Conservation (phyloP, 352 stramenopile species). For the Peronospora farinosa region DNA sequence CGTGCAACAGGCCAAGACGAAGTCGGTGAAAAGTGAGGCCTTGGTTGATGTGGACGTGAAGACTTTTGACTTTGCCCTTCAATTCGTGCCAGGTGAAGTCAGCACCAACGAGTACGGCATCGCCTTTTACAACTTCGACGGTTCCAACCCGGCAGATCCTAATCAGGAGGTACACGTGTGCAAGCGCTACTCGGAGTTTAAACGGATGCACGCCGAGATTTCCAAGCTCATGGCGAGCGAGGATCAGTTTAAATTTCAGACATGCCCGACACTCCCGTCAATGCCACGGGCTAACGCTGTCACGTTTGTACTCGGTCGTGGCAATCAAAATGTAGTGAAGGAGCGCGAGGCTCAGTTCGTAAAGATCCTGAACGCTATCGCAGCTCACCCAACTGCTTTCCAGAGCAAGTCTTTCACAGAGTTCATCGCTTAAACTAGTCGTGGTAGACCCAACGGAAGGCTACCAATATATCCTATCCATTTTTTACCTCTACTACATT, state of each 20-base stretch:
- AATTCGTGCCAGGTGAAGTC: constrained; percentile 42
- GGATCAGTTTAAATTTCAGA: constrained; percentile 48
- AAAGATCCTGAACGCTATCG: constrained; percentile 60
- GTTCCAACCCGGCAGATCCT: constrained; percentile 34
- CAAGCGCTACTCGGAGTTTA: constrained; percentile 79
- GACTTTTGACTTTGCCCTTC: constrained; percentile 14
- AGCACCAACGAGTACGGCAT: constrained; percentile 44
- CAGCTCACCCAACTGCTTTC: constrained; percentile 41
- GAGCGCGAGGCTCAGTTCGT: constrained; percentile 54
- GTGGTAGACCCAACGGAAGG: constrained; percentile 8
- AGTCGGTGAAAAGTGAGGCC: constrained; percentile 2
- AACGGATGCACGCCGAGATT: constrained; percentile 46
- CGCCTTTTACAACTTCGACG: constrained; percentile 60
- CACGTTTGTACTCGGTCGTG: constrained; percentile 41
- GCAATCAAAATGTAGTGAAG: constrained; percentile 46
- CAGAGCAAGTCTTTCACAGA: constrained; percentile 41
- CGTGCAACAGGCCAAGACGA: neutral
- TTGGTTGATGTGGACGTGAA: constrained; percentile 16
- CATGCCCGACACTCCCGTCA: constrained; percentile 51
- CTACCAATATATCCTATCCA: constrained; percentile 5
- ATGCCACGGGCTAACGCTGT: constrained; percentile 39
- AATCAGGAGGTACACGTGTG: constrained; percentile 41
- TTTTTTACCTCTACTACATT: neutral
- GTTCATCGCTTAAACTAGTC: constrained; percentile 39
- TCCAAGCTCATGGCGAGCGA: constrained; percentile 49